Base-by-base conservation (phyloP, 176 grass and related monocot genomes). In the Ensete glaucum region DNA sequence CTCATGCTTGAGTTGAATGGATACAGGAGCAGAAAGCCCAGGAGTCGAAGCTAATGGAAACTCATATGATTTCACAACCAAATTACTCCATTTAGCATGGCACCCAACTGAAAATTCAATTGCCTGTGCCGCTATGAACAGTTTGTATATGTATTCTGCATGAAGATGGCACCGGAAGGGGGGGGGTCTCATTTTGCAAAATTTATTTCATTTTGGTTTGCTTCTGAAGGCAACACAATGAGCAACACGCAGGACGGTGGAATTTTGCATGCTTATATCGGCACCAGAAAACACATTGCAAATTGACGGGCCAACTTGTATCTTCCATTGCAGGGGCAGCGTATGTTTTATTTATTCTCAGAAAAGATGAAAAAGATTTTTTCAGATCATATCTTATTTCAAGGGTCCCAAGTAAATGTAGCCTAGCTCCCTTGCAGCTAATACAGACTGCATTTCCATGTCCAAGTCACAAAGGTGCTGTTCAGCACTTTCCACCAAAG, bases 41-140 rank as follows among this genome's bases (percentile, higher is more conserved):
- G 51, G 52, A 53, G 19, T 1, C n/a, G 71, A 73, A 25, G 19
- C 71, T 14, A 73, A 73, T 52, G 70, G 50, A 25, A 73, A 54
- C 9, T 54, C 71, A 27, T 73, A 54, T 73, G 71, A 73, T 73
- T 73, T 73, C 71, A 73, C 71, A 73, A 54, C 71, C 52, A 73
- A 73, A 54, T 73, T 73, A 24, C 71, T 73, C 71, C 71, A 73
- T 73, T 54, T 73, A 73, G 71, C 71, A 2, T 73, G 71, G 71
- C 71, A 73, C 71, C 71, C 71, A 55, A 54, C 51, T 54, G 52
- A 73, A 25, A 73, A 55, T 54, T 25, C 17, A 24, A 73, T 73
- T 73, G 71, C 71, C 10, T 73, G 71, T 54, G 71, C 71, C 15
- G 71, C 52, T 26, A 54, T 54, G 23, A 73, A 73, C 52, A 73